Percentiles rank a stretch among this genome's conserved stretches.
Evolutionary conservation across 2,329 filamentous ascomycete genomes (phyloP).

Genomic region (Fusarium mundagurra): DNA sequence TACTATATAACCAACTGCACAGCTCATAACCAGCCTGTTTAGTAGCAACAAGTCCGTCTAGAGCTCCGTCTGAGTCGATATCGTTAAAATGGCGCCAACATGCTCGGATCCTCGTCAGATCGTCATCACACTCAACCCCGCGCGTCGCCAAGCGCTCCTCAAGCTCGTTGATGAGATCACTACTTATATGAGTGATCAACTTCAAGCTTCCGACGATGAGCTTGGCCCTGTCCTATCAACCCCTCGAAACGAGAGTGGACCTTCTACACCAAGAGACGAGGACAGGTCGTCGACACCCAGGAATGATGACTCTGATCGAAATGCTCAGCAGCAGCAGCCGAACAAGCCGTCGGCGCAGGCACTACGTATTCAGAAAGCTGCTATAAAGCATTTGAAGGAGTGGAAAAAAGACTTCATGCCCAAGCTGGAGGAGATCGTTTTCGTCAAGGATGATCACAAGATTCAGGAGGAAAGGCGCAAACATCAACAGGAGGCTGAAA

Average conservation of each 20-base stretch:
- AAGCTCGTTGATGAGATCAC: constrained; percentile 62
- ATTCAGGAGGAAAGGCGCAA: constrained; percentile 58
- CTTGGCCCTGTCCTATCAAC: constrained; percentile 44
- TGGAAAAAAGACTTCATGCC: constrained; percentile 79
- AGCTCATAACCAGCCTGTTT: neutral
- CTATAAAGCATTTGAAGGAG: constrained; percentile 76
- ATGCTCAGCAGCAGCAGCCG: constrained; percentile 26
- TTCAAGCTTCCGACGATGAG: constrained; percentile 53
- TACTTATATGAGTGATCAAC: constrained; percentile 63
- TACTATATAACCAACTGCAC: constrained; percentile 5
- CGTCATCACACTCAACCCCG: constrained; percentile 63
- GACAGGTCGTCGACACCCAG: constrained; percentile 5
- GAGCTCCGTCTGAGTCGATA: neutral
- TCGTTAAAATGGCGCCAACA: constrained; percentile 60
- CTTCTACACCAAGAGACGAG: constrained; percentile 16
- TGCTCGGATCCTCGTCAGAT: constrained; percentile 65
- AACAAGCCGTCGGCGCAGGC: constrained; percentile 40
- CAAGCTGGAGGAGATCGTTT: constrained; percentile 74
- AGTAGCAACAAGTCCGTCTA: neutral
- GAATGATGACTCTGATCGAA: constrained; percentile 14
- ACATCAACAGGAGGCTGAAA: constrained; percentile 55
- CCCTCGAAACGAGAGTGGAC: constrained; percentile 17
- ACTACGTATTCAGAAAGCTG: constrained; percentile 57
- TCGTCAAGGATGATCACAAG: constrained; percentile 59
- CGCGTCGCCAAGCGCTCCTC: constrained; percentile 61